Conservation (phyloP, 2,329 filamentous ascomycete genomes). For the Hypoxylon sp. region DNA sequence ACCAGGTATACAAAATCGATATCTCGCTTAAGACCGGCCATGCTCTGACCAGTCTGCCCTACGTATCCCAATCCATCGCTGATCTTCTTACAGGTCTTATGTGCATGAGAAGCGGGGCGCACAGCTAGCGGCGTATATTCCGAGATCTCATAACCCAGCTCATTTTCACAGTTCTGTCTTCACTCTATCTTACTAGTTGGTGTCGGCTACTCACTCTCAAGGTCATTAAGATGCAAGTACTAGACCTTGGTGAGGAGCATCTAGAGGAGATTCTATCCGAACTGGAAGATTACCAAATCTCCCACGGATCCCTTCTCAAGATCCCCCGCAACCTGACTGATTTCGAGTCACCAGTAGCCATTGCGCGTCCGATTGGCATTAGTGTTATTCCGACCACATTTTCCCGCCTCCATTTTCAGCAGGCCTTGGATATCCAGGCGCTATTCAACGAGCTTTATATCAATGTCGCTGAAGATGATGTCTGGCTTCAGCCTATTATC, state of each 20-base stretch:
- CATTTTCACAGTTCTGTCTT: background rate
- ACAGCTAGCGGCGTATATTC: background rate
- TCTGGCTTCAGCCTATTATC: conserved; percentile 56
- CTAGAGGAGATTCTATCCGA: conserved; percentile 33
- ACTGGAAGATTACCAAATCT: conserved; percentile 40
- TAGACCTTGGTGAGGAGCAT: conserved; percentile 18
- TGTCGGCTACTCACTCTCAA: background rate
- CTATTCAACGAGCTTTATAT: conserved; percentile 41
- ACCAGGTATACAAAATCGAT: too few species aligned
- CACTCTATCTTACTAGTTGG: background rate
- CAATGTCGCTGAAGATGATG: conserved; percentile 52
- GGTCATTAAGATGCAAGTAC: conserved; percentile 9
- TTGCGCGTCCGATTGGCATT: conserved; percentile 35
- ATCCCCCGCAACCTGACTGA: conserved; percentile 26
- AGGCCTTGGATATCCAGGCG: conserved; percentile 30
- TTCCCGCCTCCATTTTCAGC: conserved; percentile 27
- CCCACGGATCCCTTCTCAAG: conserved; percentile 37
- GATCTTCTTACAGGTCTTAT: background rate
- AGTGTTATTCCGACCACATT: conserved; percentile 36
- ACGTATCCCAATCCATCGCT: too few species aligned
- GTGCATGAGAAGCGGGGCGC: background rate
- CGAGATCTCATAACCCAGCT: background rate
- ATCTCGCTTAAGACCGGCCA: too few species aligned
- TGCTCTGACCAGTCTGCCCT: too few species aligned
- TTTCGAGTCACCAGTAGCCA: conserved; percentile 23